Percentiles rank a stretch among this genome's conserved stretches.
These are phyloP conservation scores for Alternaria triticina DNA, from an alignment of 2,329 filamentous ascomycete species.

Conservation along the genomic window DNA sequence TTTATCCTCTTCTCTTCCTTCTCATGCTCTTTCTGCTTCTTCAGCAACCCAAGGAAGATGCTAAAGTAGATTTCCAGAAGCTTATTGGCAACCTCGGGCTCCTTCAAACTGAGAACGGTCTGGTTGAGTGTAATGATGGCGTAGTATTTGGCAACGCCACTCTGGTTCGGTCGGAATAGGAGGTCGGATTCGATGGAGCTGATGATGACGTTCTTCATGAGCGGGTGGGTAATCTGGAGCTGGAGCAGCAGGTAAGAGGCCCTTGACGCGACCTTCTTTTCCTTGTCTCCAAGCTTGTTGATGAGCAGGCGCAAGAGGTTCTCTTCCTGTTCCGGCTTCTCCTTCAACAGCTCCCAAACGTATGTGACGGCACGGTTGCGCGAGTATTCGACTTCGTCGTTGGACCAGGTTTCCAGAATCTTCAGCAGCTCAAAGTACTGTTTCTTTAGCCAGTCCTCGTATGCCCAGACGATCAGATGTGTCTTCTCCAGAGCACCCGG, in stretches of 20 bases:
- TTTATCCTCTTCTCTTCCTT: conserved; percentile 51
- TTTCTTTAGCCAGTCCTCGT: conserved; percentile 93
- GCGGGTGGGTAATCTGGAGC: conserved; percentile 83
- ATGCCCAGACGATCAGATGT: conserved; percentile 87
- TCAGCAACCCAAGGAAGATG: conserved; percentile 82
- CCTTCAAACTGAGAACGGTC: conserved; percentile 85
- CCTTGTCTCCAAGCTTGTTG: conserved; percentile 94
- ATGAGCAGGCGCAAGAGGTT: conserved; percentile 90
- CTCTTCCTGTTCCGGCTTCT: conserved; percentile 96
- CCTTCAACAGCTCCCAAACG: conserved; percentile 87
- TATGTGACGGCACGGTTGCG: conserved; percentile 87
- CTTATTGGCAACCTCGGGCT: conserved; percentile 79
- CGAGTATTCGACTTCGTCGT: conserved; percentile 94
- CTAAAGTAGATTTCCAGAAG: conserved; percentile 92
- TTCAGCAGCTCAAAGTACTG: conserved; percentile 94
- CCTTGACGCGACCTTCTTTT: conserved; percentile 93
- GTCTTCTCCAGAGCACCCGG: conserved; percentile 75
- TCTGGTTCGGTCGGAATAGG: conserved; percentile 85
- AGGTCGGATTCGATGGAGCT: conserved; percentile 85
- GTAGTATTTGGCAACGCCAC: conserved; percentile 89
- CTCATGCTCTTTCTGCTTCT: conserved; percentile 59
- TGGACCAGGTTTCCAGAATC: conserved; percentile 89
- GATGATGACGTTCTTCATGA: conserved; percentile 92
- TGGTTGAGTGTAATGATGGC: conserved; percentile 97
- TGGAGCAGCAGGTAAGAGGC: conserved; percentile 94